Base-by-base conservation (phyloP, 805 yeast genomes). In the Cyberlindnera veronae region DNA sequence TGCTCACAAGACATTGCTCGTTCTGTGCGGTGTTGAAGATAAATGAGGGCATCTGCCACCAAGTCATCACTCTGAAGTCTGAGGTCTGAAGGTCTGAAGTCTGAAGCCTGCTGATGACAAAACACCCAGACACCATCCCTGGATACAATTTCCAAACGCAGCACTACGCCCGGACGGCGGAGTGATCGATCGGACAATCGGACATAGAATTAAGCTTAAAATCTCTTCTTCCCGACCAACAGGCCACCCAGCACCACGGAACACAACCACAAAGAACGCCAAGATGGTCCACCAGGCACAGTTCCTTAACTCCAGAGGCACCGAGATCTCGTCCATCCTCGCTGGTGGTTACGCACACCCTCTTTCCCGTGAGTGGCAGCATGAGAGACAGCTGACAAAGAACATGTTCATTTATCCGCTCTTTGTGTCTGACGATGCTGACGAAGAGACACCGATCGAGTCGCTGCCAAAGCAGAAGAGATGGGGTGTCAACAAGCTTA, bases 281-380 rank as follows among this genome's bases (percentile, higher is more conserved):
- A 45, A 14, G 24, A 77, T 74, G 79, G 67, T 68, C 35, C 95
- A 86, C 60, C 68, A 69, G 30, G 95, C 96, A 6, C 80, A 84
- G 57, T 89, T 74, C 55, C 66, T 84, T 38, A 76, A 77, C 14
- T 64, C 69, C 1, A 68, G 71, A 18, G 76, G 75, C 24, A 77
- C 90, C 1, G 68, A 72, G 27, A 76, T 87, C 46, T 72, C 88
- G 12, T 84, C 95, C 6, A 68, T 93, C 30, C 71, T 93, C 31
- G 91, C 93, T 46, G 96, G 98, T 44, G 97, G 98, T 4, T 93
- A 90, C 66, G 85, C 86, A 62, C 95, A 90, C 56, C 95, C 96
- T 1, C 71, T 91, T 32, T 58, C 87, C 16, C 76, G 99, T 54
- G 81, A 76, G 60, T 93, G 99, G 99, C 99, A 93, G 63, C 76